Evolutionary conservation across 306 rosid species (phyloP).

Genomic region (Dryas octopetala): DNA sequence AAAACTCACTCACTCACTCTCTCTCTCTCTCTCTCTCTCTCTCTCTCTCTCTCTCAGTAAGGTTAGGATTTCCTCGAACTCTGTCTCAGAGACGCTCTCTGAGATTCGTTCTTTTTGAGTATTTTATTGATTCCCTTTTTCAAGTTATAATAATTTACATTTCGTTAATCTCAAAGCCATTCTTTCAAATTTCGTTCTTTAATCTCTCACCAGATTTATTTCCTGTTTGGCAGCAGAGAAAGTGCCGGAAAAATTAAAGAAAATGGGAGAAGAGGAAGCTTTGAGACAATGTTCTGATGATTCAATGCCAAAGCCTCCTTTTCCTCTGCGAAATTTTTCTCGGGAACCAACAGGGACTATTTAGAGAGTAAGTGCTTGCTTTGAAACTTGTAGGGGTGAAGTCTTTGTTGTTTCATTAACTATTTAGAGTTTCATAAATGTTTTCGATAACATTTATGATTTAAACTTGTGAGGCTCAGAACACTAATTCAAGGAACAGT

Average conservation of each 20-base stretch:
- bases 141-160: not conserved
- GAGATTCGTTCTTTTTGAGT: constrained; percentile 14
- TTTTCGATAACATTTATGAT: not conserved
- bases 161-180: not conserved
- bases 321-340: not conserved
- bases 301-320: not conserved
- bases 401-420: not conserved
- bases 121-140: constrained; percentile 2
- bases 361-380: not conserved
- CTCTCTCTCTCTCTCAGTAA: too few relatives aligned
- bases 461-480: not conserved
- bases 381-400: not conserved
- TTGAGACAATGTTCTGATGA: not conserved
- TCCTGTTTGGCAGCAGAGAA: not conserved
- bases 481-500: not conserved
- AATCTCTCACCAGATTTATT: not conserved
- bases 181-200: not conserved
- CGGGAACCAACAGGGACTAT: constrained; percentile 7
- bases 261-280: constrained; percentile 14
- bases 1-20: not conserved
- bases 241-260: not conserved
- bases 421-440: not conserved
- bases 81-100: not conserved
- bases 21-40: not conserved
- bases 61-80: constrained; percentile 11